Evolutionary conservation across 108 stramenopile species (phyloP), one percentile per base, ranked within the genome.

Genomic region (Cylindrotheca closterium): DNA sequence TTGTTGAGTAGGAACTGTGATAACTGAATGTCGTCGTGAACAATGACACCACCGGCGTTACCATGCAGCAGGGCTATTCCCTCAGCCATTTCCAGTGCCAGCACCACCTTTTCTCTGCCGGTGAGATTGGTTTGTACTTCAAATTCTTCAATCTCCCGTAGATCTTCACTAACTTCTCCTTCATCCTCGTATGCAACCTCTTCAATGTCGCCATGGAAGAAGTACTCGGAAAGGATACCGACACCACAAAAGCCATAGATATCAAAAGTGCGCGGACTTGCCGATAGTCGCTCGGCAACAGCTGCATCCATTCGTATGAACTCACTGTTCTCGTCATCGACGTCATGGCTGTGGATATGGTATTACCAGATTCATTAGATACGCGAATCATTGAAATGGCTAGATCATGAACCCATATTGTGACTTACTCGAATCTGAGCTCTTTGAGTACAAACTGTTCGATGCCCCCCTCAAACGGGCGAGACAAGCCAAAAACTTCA

Each of bases 191-290:
- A 22, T 18, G 63, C 60, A 19, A 79, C 60, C 2, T 76, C 73
- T n/a, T 71, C 70, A 46, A 78, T 75, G 30, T 79, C 73, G 47
- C 81, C 83, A 51, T 60, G 52, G 8, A 74, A 72, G 31, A 81
- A 73, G 30, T 56, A 82, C 66, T 89, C 85, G 12, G 66, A 70
- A 17, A 86, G 30, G 0, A 79, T 71, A 7, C 51, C 73, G 47
- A 77, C 47, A 0, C 82, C 87, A 71, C 92, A 94, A 54, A 78
- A 75, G 15, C 86, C 86, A 63, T 84, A 94, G 33, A 94, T 85
- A 51, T 91, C 78, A 25, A 75, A 75, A 60, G 82, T 81, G 7
- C 80, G 54, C 22, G 88, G 87, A 58, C 69, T 71, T 7, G 79
- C 45, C 8, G 85, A 75, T 12, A 94, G 65, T 29, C 82, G 73